Evolutionary conservation across 495 filamentous ascomycete genomes (phyloP).

Genomic region (Polyplosphaeria fusca): DNA sequence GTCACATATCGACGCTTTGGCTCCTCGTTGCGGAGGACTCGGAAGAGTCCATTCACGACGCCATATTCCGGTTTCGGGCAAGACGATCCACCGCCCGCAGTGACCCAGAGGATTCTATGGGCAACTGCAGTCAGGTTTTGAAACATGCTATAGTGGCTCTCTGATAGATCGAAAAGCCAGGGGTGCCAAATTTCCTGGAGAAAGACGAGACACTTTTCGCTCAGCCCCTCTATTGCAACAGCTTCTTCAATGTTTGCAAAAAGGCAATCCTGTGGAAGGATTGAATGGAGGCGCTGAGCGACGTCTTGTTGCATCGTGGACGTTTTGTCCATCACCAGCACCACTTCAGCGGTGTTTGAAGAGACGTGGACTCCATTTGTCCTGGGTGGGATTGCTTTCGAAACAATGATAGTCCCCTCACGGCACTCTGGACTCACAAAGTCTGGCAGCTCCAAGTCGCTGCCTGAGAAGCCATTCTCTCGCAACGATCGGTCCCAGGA

Average conservation of each 20-base stretch:
- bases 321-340: neutral
- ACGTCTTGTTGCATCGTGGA: neutral
- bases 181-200: neutral
- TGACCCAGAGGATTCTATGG: conserved; percentile 13
- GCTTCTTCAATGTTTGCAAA: neutral
- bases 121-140: neutral
- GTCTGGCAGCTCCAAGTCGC: conserved; percentile 3
- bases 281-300: neutral
- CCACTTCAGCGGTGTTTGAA: neutral
- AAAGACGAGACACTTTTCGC: neutral
- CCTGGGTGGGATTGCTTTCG: neutral
- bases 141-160: neutral
- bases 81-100: conserved; percentile 9
- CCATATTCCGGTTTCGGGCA: neutral
- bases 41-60: conserved; percentile 10
- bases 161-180: neutral
- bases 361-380: neutral
- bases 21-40: conserved; percentile 17
- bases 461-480: neutral
- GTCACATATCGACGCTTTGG: conserved; percentile 1
- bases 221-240: neutral
- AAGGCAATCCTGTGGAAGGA: neutral
- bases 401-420: conserved; percentile 1
- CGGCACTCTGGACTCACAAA: conserved; percentile 2
- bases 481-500: neutral